Evolutionary conservation across 768 basidiomycete genomes (phyloP).

Genomic region (Suillus plorans): DNA sequence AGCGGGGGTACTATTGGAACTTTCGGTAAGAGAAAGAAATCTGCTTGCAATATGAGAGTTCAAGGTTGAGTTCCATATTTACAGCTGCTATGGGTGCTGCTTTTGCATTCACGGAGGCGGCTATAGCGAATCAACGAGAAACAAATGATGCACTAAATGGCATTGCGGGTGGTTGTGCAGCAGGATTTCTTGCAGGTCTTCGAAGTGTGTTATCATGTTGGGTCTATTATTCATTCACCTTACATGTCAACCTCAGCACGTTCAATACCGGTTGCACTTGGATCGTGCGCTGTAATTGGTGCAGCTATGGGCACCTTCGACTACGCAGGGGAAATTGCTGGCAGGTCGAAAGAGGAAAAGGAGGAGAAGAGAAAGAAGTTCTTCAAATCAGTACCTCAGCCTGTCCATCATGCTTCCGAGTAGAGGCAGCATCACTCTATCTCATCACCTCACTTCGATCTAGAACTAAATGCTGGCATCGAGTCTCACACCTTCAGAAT

Average conservation of each 20-base stretch:
- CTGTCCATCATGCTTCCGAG: conserved; percentile 27
- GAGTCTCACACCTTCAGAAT: not conserved
- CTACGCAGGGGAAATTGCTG: conserved; percentile 65
- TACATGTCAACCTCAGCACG: conserved; percentile 50
- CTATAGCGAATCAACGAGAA: conserved; percentile 77
- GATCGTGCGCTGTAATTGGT: conserved; percentile 76
- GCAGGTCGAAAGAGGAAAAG: conserved; percentile 42
- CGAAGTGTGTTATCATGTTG: conserved; percentile 51
- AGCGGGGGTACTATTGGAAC: conserved; percentile 89
- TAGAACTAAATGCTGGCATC: conserved; percentile 5
- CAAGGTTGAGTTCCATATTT: conserved; percentile 5
- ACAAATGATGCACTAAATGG: conserved; percentile 81
- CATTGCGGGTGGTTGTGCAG: conserved; percentile 86
- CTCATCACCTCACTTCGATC: conserved; percentile 3
- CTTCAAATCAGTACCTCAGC: conserved; percentile 69
- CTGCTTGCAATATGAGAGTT: not conserved
- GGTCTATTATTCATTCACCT: conserved; percentile 10
- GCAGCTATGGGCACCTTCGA: conserved; percentile 81
- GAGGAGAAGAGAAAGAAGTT: conserved; percentile 79
- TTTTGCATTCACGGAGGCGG: conserved; percentile 80
- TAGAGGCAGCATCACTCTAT: conserved; percentile 19
- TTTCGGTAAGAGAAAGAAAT: conserved; percentile 62
- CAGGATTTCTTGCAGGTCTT: conserved; percentile 87
- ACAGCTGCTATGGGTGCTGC: conserved; percentile 87
- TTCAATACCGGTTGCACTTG: conserved; percentile 80